Conservation (phyloP, 1,139 yeast genomes). For the Magnusiomyces fungicola region DNA sequence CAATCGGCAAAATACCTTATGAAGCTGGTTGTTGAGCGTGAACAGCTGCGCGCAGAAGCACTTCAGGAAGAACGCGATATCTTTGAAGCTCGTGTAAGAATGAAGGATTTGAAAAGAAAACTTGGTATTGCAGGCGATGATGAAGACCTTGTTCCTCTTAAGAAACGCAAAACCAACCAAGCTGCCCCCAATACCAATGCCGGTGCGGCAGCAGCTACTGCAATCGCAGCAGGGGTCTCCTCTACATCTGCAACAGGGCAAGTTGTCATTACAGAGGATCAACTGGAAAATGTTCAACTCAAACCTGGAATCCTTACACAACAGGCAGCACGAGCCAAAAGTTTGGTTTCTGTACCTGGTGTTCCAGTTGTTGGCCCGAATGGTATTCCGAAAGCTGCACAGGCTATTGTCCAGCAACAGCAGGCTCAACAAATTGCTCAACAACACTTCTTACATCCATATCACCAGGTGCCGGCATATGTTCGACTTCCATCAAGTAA, state of each 20-base stretch:
- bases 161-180: slow-evolving; percentile 50
- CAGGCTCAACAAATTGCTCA: slow-evolving; percentile 20
- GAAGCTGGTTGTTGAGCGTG: slow-evolving; percentile 67
- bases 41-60: slow-evolving; percentile 51
- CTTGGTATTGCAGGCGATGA: slow-evolving; percentile 80
- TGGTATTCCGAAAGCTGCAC: slow-evolving; percentile 10
- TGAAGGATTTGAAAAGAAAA: slow-evolving; percentile 65
- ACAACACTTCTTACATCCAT: slow-evolving; percentile 18
- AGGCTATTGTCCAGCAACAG: slow-evolving; percentile 11
- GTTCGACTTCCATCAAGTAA: slow-evolving; percentile 84
- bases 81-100: slow-evolving; percentile 62
- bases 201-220: neutral
- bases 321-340: slow-evolving; percentile 15
- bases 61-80: slow-evolving; percentile 54
- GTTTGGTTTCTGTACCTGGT: slow-evolving; percentile 17
- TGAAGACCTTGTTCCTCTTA: slow-evolving; percentile 71
- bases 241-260: slow-evolving; percentile 15
- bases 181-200: slow-evolving; percentile 13
- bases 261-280: neutral
- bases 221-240: slow-evolving; percentile 6
- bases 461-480: slow-evolving; percentile 54
- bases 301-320: slow-evolving; percentile 10
- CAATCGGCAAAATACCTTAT: slow-evolving; percentile 68
- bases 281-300: neutral
- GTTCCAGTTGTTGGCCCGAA: slow-evolving; percentile 14